phyloP scores from a whole-genome alignment of 169 alveolate species.

The Cryptosporidium bovis region DNA sequence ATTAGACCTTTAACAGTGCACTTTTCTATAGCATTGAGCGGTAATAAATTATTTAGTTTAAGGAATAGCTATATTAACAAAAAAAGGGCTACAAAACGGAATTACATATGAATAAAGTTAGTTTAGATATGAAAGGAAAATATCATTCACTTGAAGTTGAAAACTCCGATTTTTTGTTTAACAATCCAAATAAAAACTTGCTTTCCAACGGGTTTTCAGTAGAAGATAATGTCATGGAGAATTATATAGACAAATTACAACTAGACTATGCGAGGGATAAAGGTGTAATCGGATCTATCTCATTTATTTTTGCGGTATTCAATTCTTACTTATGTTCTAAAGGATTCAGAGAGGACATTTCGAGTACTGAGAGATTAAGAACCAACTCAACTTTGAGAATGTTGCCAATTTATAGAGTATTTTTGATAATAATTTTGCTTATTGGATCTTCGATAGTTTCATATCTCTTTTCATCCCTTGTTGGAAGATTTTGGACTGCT shows the following conservation, averaged over 20 bases:
- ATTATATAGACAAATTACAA: constrained; percentile 21
- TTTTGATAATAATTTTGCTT: constrained; percentile 1
- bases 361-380: not conserved
- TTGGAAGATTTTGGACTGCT: constrained; percentile 58
- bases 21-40: no score
- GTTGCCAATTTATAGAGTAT: constrained; percentile 39
- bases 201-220: no score
- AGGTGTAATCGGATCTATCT: constrained; percentile 53
- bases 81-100: no score
- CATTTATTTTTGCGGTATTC: constrained; percentile 9
- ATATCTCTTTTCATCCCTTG: constrained; percentile 20
- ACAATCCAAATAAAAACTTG: no score
- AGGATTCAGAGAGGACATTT: constrained; percentile 10
- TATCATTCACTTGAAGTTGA: no score
- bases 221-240: not conserved
- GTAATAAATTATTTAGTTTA: no score
- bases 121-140: no score
- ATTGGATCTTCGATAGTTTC: constrained; percentile 29
- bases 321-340: constrained; percentile 24
- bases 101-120: no score
- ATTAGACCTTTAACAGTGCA: not conserved
- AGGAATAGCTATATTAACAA: no score
- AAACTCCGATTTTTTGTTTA: no score
- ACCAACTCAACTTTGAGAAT: not conserved
- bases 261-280: constrained; percentile 37